Conservation (phyloP, 169 alveolate genomes). For the Miamiensis avidus region DNA sequence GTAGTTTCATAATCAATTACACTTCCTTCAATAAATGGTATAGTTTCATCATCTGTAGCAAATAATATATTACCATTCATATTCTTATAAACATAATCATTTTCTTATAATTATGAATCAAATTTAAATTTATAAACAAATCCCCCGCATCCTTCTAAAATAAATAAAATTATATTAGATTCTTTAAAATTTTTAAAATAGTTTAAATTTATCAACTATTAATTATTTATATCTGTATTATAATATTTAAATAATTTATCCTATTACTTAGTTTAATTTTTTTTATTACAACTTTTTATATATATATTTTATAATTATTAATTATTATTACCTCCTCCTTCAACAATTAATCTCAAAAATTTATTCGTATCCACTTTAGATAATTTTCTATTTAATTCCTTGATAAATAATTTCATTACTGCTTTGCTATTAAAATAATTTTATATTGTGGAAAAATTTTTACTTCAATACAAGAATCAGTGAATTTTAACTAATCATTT, state of each 20-base stretch:
- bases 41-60: constrained; percentile 37
- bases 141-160: constrained; percentile 49
- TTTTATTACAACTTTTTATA: too few species aligned
- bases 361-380: neutral
- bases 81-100: constrained; percentile 32
- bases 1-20: constrained; percentile 37
- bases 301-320: too few species aligned
- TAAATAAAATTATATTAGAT: too few species aligned
- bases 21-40: constrained; percentile 38
- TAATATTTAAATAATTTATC: too few species aligned
- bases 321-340: constrained; percentile 38
- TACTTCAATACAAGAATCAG: constrained; percentile 19
- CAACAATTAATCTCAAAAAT: constrained; percentile 47
- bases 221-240: too few species aligned
- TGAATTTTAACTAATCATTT: constrained; percentile 8
- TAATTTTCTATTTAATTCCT: constrained; percentile 8
- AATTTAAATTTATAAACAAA: constrained; percentile 45
- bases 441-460: too few species aligned
- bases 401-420: neutral
- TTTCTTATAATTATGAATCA: constrained; percentile 30
- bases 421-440: neutral
- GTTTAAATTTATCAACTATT: too few species aligned
- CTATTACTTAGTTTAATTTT: too few species aligned
- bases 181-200: too few species aligned
- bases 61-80: constrained; percentile 12